Evolutionary conservation across 116 monocot species (phyloP), one percentile per base, ranked within the genome.

Genomic region (Iris pallida): DNA sequence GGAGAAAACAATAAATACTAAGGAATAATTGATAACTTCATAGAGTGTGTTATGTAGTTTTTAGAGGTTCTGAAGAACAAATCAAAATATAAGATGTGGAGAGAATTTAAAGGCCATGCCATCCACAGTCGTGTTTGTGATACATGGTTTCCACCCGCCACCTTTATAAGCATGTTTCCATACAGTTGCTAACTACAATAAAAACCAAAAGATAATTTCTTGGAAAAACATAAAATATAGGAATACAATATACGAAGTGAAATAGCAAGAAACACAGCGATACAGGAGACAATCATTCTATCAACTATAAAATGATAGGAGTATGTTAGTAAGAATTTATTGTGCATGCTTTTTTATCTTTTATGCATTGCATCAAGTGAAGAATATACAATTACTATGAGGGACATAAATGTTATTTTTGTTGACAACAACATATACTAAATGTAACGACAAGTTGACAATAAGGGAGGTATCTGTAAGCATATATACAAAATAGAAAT

Each of bases 121-220:
- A 64, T 68, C 70, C 51, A 78, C 53, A 55, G 73, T 75, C 47
- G 42, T 64, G 59, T 83, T 87, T 73, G 85, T 83, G 61, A 85
- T 83, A 48, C 97, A 97, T 47, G 92, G 92, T 75, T 62, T 85
- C 97, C 97, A 97, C 8, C 66, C 72, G 76, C 82, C 92, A 64
- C 81, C 78, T 83, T 78, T 97, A 69, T 73, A 76, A 79, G 91
- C 71, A 71, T 90, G 92, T 81, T 70, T 87, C 97, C 92, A 97
- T 75, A 92, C 71, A 80, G 75, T 80, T 80, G 81, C 76, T 73
- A 97, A 54, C 96, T 97, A 76, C 78, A 91, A 71, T 54, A 88
- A 76, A 79, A 55, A 59, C 20, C 73, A 74, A 78, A 78, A 74
- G 49, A 7, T 51, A 9, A 51, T 9, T 5, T 61, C 9, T 7